These are phyloP conservation scores for Aegilops bicornis DNA, from an alignment of 176 grass and related monocot genomes.

Conservation along the genomic window DNA sequence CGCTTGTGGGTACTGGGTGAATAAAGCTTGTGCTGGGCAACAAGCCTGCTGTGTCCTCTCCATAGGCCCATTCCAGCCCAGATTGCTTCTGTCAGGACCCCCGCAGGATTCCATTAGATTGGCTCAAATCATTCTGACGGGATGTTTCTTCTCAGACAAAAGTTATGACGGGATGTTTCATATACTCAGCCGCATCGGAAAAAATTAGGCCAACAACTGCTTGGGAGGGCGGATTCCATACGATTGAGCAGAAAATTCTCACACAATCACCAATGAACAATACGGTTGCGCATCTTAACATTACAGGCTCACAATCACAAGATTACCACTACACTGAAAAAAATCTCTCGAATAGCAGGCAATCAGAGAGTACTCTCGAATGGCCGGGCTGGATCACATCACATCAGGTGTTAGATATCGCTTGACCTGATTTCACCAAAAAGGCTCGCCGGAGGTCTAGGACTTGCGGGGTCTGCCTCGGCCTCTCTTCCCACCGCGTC, in stretches of 20 bases:
- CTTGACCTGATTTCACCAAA: conserved; percentile 14
- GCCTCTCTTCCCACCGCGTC: conserved; percentile 52
- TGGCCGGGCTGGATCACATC: conserved; percentile 9
- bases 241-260: background rate
- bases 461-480: conserved; percentile 33
- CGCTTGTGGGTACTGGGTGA: background rate
- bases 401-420: conserved; percentile 34
- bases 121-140: background rate
- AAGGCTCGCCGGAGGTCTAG: background rate
- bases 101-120: background rate
- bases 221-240: background rate
- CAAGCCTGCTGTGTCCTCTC: background rate
- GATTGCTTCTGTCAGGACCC: background rate
- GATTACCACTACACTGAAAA: background rate
- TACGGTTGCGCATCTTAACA: conserved; percentile 19
- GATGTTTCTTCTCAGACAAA: background rate
- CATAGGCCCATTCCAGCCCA: background rate
- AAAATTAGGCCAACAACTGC: background rate
- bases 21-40: background rate
- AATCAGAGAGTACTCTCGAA: background rate
- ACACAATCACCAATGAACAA: background rate
- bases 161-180: background rate
- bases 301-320: conserved; percentile 24
- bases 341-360: too few relatives aligned
- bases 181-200: background rate